These are phyloP conservation scores for Grigorovia transvaalensis DNA, from an alignment of 805 yeast species.

Conservation along the genomic window DNA sequence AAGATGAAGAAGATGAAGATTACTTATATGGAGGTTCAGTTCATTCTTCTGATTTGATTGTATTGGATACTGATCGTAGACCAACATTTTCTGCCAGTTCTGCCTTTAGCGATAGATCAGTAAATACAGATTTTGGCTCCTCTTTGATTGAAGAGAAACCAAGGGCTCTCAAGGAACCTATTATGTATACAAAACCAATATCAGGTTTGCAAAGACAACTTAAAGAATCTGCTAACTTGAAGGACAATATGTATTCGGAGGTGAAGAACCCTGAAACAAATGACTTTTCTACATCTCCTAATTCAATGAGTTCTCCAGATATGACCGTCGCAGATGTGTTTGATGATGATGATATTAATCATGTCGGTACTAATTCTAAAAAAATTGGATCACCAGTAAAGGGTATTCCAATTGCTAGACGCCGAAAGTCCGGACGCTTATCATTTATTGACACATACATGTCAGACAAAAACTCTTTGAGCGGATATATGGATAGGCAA, in stretches of 20 bases:
- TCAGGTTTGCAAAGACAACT: neutral
- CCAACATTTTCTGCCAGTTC: neutral
- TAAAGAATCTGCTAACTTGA: neutral
- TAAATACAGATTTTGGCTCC: neutral
- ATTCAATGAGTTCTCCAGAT: neutral
- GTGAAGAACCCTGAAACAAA: neutral
- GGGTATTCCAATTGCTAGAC: conserved; percentile 17
- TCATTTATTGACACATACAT: conserved; percentile 28
- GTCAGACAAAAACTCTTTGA: conserved; percentile 17
- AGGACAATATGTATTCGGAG: neutral
- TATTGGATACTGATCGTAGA: neutral
- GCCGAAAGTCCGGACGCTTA: conserved; percentile 13
- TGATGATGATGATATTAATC: conserved; percentile 11
- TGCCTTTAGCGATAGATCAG: neutral
- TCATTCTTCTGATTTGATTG: neutral
- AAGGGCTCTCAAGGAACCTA: neutral
- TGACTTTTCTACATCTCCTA: neutral
- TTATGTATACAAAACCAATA: neutral
- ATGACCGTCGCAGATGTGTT: conserved; percentile 2
- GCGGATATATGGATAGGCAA: conserved; percentile 6
- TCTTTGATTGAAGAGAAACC: neutral
- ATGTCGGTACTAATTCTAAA: conserved; percentile 7
- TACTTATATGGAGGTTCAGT: neutral
- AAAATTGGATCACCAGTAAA: conserved; percentile 4
- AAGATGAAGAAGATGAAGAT: neutral